These are phyloP conservation scores for Leptoxyphium fumago DNA, from an alignment of 2,329 filamentous ascomycete genomes.

Conservation along the genomic window DNA sequence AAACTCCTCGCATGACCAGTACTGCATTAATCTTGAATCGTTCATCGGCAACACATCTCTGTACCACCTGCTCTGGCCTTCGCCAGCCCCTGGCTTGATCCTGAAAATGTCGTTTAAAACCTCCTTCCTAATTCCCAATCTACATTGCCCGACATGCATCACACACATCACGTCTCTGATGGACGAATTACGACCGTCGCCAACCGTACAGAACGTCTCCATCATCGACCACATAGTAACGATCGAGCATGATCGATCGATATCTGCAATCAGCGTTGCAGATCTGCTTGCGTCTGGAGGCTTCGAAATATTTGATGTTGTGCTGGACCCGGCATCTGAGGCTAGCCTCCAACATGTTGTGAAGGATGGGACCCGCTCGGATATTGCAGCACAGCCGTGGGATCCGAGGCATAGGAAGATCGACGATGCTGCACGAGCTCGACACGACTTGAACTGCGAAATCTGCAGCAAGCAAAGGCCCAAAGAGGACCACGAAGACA, in stretches of 20 bases:
- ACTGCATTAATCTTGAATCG: too few species aligned
- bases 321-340: not conserved
- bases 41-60: too few species aligned
- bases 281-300: conserved; percentile 32
- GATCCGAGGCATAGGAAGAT: conserved; percentile 1
- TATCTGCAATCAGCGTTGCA: not conserved
- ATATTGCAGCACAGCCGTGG: conserved; percentile 5
- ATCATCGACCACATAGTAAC: conserved; percentile 57
- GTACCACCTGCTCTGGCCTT: too few species aligned
- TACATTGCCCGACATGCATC: conserved; percentile 67
- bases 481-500: conserved; percentile 1
- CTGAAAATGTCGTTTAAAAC: conserved; percentile 21
- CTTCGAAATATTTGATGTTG: conserved; percentile 5
- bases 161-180: conserved; percentile 43
- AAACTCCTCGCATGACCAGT: too few species aligned
- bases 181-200: conserved; percentile 31
- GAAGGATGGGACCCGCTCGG: not conserved
- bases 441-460: conserved; percentile 1
- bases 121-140: conserved; percentile 53
- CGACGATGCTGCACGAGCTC: conserved; percentile 1
- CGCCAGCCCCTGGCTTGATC: too few species aligned
- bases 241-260: conserved; percentile 20
- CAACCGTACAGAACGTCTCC: conserved; percentile 49
- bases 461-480: not conserved
- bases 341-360: not conserved